A percentile compares a stretch with the other conserved stretches of the same genome.
These are phyloP conservation scores for Stachybotrys echinatus DNA, from an alignment of 2,329 filamentous ascomycete species.

Conservation along the genomic window DNA sequence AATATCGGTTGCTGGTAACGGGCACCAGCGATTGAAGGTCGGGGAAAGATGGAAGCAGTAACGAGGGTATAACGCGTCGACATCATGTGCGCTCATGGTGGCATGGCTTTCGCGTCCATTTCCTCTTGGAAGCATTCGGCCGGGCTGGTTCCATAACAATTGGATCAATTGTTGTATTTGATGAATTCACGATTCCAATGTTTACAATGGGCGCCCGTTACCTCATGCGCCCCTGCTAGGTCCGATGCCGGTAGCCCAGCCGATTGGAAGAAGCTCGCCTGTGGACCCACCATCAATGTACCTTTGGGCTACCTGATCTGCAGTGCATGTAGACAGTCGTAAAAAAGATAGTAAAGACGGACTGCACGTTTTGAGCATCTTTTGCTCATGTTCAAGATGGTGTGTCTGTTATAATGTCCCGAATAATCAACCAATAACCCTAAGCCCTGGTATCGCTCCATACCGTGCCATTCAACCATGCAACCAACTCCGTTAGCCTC, in stretches of 20 bases:
- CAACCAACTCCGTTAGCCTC: not conserved
- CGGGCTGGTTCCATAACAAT: constrained; percentile 25
- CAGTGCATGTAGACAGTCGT: too few species aligned
- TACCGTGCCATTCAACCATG: not conserved
- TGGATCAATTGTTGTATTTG: constrained; percentile 1
- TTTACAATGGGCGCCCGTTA: too few species aligned
- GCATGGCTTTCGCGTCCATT: not conserved
- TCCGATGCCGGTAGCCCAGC: too few species aligned
- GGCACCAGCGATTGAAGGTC: constrained; percentile 55
- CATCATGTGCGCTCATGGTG: constrained; percentile 40
- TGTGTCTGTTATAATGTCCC: too few species aligned
- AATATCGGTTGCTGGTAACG: constrained; percentile 47
- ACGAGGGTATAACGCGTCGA: constrained; percentile 46
- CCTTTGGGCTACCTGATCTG: too few species aligned
- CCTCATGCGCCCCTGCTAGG: too few species aligned
- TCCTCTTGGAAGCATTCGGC: not conserved
- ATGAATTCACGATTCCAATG: not conserved
- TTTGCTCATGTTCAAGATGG: too few species aligned
- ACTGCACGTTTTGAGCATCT: too few species aligned
- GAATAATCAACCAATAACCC: not conserved
- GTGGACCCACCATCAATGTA: too few species aligned
- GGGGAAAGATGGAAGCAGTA: constrained; percentile 61
- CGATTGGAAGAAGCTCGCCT: too few species aligned
- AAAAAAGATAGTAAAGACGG: too few species aligned
- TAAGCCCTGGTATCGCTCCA: not conserved